These are phyloP conservation scores for Eutypa lata DNA, from an alignment of 2,329 filamentous ascomycete genomes.

Conservation along the genomic window DNA sequence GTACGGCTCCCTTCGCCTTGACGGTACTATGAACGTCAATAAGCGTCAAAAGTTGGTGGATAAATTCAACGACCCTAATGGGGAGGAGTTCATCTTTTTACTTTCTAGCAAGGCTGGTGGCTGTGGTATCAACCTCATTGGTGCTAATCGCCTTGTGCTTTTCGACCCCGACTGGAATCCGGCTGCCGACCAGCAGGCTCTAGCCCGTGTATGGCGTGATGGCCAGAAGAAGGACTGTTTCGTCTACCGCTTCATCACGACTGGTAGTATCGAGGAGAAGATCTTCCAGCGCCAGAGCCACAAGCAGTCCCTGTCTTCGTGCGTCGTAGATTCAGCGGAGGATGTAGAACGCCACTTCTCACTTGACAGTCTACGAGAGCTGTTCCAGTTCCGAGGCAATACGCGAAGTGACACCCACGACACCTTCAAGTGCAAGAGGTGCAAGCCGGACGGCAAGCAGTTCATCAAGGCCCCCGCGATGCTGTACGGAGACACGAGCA, in stretches of 20 bases:
- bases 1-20: constrained; percentile 85
- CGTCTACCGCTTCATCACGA: constrained; percentile 98
- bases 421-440: constrained; percentile 97
- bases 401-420: constrained; percentile 95
- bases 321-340: constrained; percentile 93
- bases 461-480: constrained; percentile 88
- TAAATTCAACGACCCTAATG: constrained; percentile 92
- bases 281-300: constrained; percentile 98
- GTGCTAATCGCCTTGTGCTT: constrained; percentile 77
- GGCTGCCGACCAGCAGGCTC: constrained; percentile 92
- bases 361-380: constrained; percentile 81
- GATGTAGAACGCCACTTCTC: constrained; percentile 97
- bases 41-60: constrained; percentile 97
- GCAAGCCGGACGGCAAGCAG: constrained; percentile 82
- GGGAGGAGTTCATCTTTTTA: constrained; percentile 90
- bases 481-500: constrained; percentile 95
- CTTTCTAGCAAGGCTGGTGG: constrained; percentile 95
- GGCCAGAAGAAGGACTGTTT: constrained; percentile 99
- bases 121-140: constrained; percentile 82
- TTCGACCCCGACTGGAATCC: constrained; percentile 99
- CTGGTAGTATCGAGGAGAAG: constrained; percentile 97
- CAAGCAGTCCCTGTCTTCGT: constrained; percentile 94
- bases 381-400: constrained; percentile 86
- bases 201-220: constrained; percentile 97
- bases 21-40: constrained; percentile 96